Evolutionary conservation across 805 yeast genomes (phyloP), one percentile per base, ranked within the genome.

Genomic region (Candida tammaniensis): DNA sequence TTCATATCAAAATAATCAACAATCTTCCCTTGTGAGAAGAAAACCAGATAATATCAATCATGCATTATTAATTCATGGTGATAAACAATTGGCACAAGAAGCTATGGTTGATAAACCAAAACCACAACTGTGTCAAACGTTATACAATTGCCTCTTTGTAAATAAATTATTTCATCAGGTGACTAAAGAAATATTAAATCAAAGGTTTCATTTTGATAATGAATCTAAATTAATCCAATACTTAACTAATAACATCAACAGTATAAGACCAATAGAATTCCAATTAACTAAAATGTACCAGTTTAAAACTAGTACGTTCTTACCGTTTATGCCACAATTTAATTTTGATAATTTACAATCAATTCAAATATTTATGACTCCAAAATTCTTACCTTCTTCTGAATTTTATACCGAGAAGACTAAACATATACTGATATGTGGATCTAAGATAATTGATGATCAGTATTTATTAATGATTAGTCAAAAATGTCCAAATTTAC

Each of bases 281-380:
- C 79, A 82, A 11, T 58, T 86, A 43, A 86, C 85, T 55, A 86
- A 84, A 54, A 54, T 86, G 20, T 65, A 70, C 27, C 69, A 68
- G 36, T 28, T 43, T 12, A 65, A 60, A 33, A 87, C 82, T 51
- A 43, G 54, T 9, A 72, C 80, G 15, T 46, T 86, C 17, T 80
- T 80, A 16, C 30, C 48, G n/a, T 48, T 80, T 7, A 59, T 74
- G 2, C 50, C 55, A 13, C 35, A 47, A 4, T 42, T 70, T 4
- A 54, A 72, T 19, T 76, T 79, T 24, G 64, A 71, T 3, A 61
- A 68, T 27, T 54, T 87, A 27, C 67, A 70, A 44, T 78, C 84
- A 83, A 62, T 88, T 19, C 95, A 88, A 54, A 68, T 87, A 47
- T 86, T 83, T 59, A 82, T 89, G 50, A 87, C 96, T 52, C 91